Percentiles rank a stretch among this genome's conserved stretches.
phyloP scores from a whole-genome alignment of 306 rosid genomes.

The Quercus berberidifolia region DNA sequence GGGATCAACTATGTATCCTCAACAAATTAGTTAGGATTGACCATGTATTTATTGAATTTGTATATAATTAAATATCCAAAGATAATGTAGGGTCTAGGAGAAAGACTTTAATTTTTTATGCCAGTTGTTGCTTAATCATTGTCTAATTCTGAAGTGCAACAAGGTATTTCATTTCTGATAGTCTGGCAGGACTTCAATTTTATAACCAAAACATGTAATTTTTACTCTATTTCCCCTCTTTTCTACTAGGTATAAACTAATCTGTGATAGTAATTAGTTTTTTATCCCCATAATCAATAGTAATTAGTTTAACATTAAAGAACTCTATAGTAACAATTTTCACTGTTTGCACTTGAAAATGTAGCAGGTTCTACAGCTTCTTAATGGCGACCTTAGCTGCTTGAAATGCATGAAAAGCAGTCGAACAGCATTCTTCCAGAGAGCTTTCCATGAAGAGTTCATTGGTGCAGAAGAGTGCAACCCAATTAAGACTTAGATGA shows the following conservation, averaged over 20 bases:
- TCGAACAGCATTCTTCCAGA: slow-evolving; percentile 51
- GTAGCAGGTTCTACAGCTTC: slow-evolving; percentile 70
- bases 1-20: too few species aligned
- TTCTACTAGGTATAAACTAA: too few species aligned
- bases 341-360: slow-evolving; percentile 12
- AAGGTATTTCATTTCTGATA: too few species aligned
- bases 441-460: slow-evolving; percentile 56
- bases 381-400: slow-evolving; percentile 72
- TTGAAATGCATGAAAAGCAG: slow-evolving; percentile 65
- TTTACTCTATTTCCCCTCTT: too few species aligned
- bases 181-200: too few species aligned
- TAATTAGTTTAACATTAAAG: neutral
- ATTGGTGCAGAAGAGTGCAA: slow-evolving; percentile 28
- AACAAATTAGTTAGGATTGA: too few species aligned
- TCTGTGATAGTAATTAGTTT: too few species aligned
- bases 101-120: neutral
- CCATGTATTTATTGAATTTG: neutral
- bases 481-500: slow-evolving; percentile 11
- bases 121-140: too few species aligned
- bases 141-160: too few species aligned
- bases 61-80: neutral
- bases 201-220: too few species aligned
- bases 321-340: neutral
- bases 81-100: neutral
- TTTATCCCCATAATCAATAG: too few species aligned